Evolutionary conservation across 2,329 filamentous ascomycete species (phyloP).

Genomic region (Pseudopyrenochaeta lycopersici): DNA sequence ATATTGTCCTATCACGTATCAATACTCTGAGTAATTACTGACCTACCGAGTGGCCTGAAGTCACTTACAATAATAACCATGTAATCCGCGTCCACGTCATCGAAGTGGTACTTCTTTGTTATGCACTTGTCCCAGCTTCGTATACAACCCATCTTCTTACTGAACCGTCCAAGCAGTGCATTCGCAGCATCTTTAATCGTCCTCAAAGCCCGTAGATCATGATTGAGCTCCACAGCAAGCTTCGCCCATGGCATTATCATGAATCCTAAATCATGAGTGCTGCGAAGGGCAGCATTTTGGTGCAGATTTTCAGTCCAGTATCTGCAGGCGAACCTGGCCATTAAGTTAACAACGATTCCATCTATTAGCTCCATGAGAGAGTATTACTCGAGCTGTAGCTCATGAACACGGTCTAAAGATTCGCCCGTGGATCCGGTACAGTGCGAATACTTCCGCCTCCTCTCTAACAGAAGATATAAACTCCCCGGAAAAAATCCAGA

Average conservation of each 20-base stretch:
- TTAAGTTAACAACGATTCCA: background rate
- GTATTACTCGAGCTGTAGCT: background rate
- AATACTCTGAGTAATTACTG: background rate
- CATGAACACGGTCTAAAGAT: background rate
- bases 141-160: conserved; percentile 35
- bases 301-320: conserved; percentile 55
- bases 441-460: conserved; percentile 31
- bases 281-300: conserved; percentile 39
- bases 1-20: conserved; percentile 4
- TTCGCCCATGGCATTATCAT: conserved; percentile 53
- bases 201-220: conserved; percentile 44
- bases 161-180: conserved; percentile 48
- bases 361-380: background rate
- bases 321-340: conserved; percentile 41
- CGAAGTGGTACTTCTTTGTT: conserved; percentile 49
- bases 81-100: conserved; percentile 45
- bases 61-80: conserved; percentile 51
- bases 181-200: conserved; percentile 44
- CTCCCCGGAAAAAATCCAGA: conserved; percentile 59
- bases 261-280: conserved; percentile 55
- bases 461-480: conserved; percentile 52
- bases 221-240: conserved; percentile 48
- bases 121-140: conserved; percentile 55
- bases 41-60: background rate
- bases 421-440: background rate